phyloP scores from a whole-genome alignment of 2,329 filamentous ascomycete species.

The Fusarium begoniae region DNA sequence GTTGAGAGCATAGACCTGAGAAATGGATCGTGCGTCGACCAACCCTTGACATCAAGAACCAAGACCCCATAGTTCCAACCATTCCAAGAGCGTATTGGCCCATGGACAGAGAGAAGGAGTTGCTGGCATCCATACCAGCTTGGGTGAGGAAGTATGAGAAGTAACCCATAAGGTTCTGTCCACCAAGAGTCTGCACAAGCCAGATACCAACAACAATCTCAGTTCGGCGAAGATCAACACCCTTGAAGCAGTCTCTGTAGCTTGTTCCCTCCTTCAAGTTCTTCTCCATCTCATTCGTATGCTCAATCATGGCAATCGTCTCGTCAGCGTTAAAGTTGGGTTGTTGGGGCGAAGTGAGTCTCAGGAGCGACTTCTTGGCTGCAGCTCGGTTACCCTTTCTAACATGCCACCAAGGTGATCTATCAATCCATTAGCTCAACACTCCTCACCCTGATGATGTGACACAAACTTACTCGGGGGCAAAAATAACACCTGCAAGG shows the following conservation, averaged over 20 bases:
- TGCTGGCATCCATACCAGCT: slow-evolving; percentile 55
- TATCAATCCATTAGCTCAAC: slow-evolving; percentile 19
- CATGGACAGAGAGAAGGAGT: slow-evolving; percentile 58
- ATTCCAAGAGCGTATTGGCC: slow-evolving; percentile 61
- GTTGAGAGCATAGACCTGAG: slow-evolving; percentile 53
- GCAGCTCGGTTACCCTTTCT: slow-evolving; percentile 53
- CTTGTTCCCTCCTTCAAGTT: slow-evolving; percentile 52
- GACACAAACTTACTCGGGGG: slow-evolving; percentile 53
- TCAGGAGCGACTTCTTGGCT: slow-evolving; percentile 53
- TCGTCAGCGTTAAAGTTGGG: slow-evolving; percentile 56
- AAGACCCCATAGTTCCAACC: slow-evolving; percentile 60
- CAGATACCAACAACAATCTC: slow-evolving; percentile 61
- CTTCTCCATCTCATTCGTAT: slow-evolving; percentile 62
- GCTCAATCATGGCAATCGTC: slow-evolving; percentile 62
- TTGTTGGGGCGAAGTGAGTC: slow-evolving; percentile 52
- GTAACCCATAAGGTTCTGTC: slow-evolving; percentile 60
- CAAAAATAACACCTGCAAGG: slow-evolving; percentile 54
- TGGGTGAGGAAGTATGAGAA: slow-evolving; percentile 58
- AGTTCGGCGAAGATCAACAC: slow-evolving; percentile 61
- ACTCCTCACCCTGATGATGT: fast-evolving
- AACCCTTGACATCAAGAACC: slow-evolving; percentile 58
- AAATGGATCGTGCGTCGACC: slow-evolving; percentile 62
- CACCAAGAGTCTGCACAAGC: slow-evolving; percentile 59
- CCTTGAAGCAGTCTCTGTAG: slow-evolving; percentile 63
- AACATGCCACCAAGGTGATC: slow-evolving; percentile 62